Conservation (phyloP, 495 filamentous ascomycete species). For the Ramalina peruviana region DNA sequence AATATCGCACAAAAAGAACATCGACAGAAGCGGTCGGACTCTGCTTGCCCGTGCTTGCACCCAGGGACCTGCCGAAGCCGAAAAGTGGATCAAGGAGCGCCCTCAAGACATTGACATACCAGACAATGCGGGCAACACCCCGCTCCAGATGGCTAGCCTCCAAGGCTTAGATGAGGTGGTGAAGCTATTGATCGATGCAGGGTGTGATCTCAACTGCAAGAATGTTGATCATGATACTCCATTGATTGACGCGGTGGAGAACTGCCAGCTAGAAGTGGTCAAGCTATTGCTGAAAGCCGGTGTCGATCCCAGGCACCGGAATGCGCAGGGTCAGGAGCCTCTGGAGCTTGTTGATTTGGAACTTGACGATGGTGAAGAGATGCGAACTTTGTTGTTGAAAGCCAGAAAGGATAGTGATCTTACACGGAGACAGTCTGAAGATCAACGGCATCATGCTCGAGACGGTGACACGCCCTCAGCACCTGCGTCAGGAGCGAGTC, state of each 20-base stretch:
- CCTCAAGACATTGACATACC: conserved; percentile 77
- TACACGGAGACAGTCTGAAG: conserved; percentile 49
- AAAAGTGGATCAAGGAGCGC: conserved; percentile 56
- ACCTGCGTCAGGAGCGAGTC: conserved; percentile 50
- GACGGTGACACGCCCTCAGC: conserved; percentile 49
- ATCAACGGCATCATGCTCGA: conserved; percentile 31
- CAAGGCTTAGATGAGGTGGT: conserved; percentile 70
- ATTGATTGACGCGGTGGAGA: conserved; percentile 89
- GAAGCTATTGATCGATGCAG: conserved; percentile 54
- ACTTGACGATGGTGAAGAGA: conserved; percentile 47
- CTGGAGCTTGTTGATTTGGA: conserved; percentile 66
- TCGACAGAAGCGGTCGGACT: conserved; percentile 76
- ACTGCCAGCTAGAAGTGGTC: conserved; percentile 83
- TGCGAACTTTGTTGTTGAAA: conserved; percentile 32
- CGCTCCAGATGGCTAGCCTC: conserved; percentile 78
- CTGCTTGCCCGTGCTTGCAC: conserved; percentile 73
- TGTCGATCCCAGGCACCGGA: conserved; percentile 76
- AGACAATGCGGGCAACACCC: conserved; percentile 89
- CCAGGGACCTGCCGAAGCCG: conserved; percentile 55
- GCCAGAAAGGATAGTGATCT: conserved; percentile 30
- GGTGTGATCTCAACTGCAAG: conserved; percentile 69
- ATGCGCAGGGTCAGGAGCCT: conserved; percentile 75
- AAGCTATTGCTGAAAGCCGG: conserved; percentile 70
- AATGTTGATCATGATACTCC: conserved; percentile 83
- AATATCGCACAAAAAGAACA: conserved; percentile 62